These are phyloP conservation scores for Gloeophyllum trabeum DNA, from an alignment of 768 basidiomycete species.

Conservation along the genomic window DNA sequence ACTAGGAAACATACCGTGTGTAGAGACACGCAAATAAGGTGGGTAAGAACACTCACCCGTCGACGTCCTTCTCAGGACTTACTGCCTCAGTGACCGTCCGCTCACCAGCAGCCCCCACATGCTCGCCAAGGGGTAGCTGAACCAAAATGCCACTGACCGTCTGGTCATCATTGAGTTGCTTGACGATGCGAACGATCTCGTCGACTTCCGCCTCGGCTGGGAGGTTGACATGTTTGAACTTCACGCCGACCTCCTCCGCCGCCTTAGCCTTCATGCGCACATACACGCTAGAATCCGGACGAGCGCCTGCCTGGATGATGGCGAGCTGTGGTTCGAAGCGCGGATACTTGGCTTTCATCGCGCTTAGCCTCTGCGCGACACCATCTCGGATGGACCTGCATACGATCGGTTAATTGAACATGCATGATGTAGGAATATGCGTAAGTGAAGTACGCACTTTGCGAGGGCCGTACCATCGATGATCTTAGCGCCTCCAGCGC, in stretches of 20 bases:
- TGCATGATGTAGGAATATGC: constrained; percentile 2
- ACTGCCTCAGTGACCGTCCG: constrained; percentile 91
- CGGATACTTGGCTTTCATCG: constrained; percentile 58
- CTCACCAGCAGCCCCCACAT: constrained; percentile 74
- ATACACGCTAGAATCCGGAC: constrained; percentile 85
- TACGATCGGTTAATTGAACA: constrained; percentile 6
- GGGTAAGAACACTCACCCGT: constrained; percentile 72
- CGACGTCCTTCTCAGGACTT: constrained; percentile 90
- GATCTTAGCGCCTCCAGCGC: constrained; percentile 24
- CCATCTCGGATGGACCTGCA: constrained; percentile 68
- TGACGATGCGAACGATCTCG: constrained; percentile 66
- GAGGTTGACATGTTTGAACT: constrained; percentile 67
- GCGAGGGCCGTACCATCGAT: constrained; percentile 83
- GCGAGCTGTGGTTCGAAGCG: constrained; percentile 85
- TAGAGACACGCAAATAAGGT: constrained; percentile 5
- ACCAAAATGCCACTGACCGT: constrained; percentile 84
- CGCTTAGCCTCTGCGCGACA: constrained; percentile 59
- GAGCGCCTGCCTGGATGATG: constrained; percentile 89
- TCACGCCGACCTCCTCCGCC: constrained; percentile 87
- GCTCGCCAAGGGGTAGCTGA: constrained; percentile 85
- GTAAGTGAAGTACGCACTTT: constrained; percentile 39
- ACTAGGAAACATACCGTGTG: constrained; percentile 31
- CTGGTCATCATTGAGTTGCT: constrained; percentile 76
- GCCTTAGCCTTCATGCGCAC: constrained; percentile 98
- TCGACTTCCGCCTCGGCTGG: constrained; percentile 61